phyloP scores from a whole-genome alignment of 306 rosid genomes.

The Argentina anserina region DNA sequence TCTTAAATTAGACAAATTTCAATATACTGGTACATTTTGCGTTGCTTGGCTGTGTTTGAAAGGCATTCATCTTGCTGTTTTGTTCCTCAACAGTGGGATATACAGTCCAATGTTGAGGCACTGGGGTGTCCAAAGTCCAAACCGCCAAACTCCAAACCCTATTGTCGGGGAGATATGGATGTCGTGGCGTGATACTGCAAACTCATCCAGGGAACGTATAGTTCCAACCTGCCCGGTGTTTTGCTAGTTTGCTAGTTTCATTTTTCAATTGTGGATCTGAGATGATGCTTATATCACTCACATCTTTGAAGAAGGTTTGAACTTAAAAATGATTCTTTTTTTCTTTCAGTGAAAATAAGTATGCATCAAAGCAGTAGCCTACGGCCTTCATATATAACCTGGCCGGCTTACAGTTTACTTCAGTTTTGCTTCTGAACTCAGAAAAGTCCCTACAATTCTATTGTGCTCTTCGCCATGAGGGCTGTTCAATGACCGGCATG shows the following conservation, averaged over 20 bases:
- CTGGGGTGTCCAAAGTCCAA: no score
- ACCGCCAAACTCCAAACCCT: neutral
- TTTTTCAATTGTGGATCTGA: neutral
- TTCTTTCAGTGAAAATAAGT: neutral
- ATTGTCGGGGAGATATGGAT: neutral
- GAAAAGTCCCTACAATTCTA: neutral
- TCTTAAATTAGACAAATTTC: constrained; percentile 6
- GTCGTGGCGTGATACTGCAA: neutral
- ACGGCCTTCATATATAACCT: neutral
- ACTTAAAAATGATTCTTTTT: neutral
- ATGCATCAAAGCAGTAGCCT: neutral
- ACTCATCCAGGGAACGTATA: no score
- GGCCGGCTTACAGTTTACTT: neutral
- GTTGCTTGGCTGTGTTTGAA: neutral
- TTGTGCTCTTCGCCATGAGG: neutral
- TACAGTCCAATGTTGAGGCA: neutral
- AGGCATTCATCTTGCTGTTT: neutral
- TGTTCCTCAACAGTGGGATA: no score
- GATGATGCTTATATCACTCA: neutral
- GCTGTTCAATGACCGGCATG: neutral
- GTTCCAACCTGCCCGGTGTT: neutral
- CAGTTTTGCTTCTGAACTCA: neutral
- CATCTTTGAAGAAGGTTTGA: neutral
- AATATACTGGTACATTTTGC: neutral
- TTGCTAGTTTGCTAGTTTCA: neutral